A percentile compares a stretch with the other conserved stretches of the same genome.
Conservation (phyloP, 2,329 filamentous ascomycete species). For the Clarireedia monteithiana region DNA sequence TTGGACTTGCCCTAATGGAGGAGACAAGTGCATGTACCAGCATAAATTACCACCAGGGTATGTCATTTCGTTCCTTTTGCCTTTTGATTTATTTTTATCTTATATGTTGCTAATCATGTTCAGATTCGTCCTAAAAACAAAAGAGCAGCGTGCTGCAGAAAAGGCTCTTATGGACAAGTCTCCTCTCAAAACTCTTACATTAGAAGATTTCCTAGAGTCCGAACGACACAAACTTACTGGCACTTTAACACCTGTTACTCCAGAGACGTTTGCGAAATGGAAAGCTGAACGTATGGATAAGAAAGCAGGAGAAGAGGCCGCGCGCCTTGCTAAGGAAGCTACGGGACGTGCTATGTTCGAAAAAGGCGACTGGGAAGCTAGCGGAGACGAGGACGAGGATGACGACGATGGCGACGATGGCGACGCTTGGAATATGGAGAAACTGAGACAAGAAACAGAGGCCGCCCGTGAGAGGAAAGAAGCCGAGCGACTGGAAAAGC, state of each 20-base stretch:
- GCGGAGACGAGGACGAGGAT: slow-evolving; percentile 45
- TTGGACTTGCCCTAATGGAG: slow-evolving; percentile 94
- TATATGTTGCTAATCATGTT: slow-evolving; percentile 21
- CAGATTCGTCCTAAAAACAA: slow-evolving; percentile 94
- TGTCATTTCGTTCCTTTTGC: slow-evolving; percentile 32
- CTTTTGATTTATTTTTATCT: background rate
- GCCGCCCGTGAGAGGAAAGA: slow-evolving; percentile 66
- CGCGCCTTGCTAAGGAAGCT: slow-evolving; percentile 84
- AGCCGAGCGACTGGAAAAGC: slow-evolving; percentile 51
- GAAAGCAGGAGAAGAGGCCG: slow-evolving; percentile 90
- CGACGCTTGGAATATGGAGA: slow-evolving; percentile 69
- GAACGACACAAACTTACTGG: slow-evolving; percentile 94
- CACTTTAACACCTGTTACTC: slow-evolving; percentile 85
- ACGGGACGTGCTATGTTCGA: slow-evolving; percentile 94
- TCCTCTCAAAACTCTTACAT: slow-evolving; percentile 83
- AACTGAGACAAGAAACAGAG: slow-evolving; percentile 79
- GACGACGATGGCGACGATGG: slow-evolving; percentile 40
- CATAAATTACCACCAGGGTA: slow-evolving; percentile 92
- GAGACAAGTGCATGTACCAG: slow-evolving; percentile 97
- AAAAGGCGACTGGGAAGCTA: slow-evolving; percentile 81
- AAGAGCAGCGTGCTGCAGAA: slow-evolving; percentile 90
- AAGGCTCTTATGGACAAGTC: slow-evolving; percentile 96
- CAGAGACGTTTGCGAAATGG: slow-evolving; percentile 91
- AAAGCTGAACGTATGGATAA: slow-evolving; percentile 92
- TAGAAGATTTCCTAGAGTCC: slow-evolving; percentile 95